These are phyloP conservation scores for Setomelanomma holmii DNA, from an alignment of 2,329 filamentous ascomycete genomes.

Conservation along the genomic window DNA sequence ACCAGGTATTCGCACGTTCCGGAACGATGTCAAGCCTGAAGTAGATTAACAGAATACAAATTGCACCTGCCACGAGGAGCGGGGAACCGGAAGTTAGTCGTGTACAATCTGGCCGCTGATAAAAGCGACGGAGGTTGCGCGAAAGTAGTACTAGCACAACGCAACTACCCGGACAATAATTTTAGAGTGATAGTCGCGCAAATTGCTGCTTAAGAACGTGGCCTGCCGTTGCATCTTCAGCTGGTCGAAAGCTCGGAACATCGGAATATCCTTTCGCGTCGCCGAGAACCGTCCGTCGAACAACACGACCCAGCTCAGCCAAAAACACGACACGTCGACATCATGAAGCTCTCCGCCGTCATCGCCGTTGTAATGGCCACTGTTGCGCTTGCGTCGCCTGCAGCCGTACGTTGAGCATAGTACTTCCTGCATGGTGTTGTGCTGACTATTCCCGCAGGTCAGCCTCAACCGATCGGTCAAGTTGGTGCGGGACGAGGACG, in stretches of 20 bases:
- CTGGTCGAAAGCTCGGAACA: background rate
- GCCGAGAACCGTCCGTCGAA: background rate
- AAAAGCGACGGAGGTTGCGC: constrained; percentile 6
- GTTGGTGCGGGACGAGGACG: constrained; percentile 18
- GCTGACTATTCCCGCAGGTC: constrained; percentile 15
- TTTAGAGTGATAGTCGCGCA: constrained; percentile 24
- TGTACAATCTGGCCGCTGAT: constrained; percentile 19
- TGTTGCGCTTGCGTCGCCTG: constrained; percentile 31
- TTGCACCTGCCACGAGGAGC: constrained; percentile 26
- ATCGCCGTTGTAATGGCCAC: constrained; percentile 25
- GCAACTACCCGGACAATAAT: constrained; percentile 4
- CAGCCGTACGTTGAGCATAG: constrained; percentile 22
- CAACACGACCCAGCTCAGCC: background rate
- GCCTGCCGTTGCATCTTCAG: background rate
- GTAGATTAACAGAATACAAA: constrained; percentile 12
- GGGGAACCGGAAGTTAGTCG: constrained; percentile 23
- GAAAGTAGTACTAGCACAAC: background rate
- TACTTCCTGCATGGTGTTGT: background rate
- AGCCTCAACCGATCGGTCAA: constrained; percentile 31
- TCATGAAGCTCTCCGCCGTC: constrained; percentile 36
- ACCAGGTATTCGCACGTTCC: constrained; percentile 4
- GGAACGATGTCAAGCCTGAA: constrained; percentile 6
- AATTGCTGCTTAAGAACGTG: background rate
- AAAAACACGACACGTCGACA: constrained; percentile 1
- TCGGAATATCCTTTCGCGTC: background rate